phyloP scores from a whole-genome alignment of 768 basidiomycete genomes.

The Hirschioporus abietinus region DNA sequence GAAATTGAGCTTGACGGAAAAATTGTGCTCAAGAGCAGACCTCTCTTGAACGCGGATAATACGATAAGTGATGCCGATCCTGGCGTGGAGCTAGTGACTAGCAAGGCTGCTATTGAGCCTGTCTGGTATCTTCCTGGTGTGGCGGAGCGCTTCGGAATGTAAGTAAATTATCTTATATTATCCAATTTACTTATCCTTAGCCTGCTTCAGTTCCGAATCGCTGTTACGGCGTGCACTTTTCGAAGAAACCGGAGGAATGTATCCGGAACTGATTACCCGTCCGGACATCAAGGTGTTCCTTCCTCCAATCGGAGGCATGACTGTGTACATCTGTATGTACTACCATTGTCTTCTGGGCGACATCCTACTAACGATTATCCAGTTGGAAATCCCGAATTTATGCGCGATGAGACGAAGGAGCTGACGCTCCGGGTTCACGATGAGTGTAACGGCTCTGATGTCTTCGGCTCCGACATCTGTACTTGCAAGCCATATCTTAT shows the following conservation, averaged over 20 bases:
- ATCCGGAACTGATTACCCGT: constrained; percentile 91
- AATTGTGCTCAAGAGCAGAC: constrained; percentile 67
- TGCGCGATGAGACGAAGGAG: constrained; percentile 71
- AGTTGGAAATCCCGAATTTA: constrained; percentile 82
- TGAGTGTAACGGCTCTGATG: constrained; percentile 95
- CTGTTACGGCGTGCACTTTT: constrained; percentile 87
- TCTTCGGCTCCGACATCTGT: constrained; percentile 91
- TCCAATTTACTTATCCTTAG: not conserved
- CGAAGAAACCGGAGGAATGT: constrained; percentile 95
- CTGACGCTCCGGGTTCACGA: constrained; percentile 89
- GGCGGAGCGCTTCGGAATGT: constrained; percentile 92
- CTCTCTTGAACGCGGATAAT: constrained; percentile 60
- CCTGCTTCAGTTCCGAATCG: constrained; percentile 59
- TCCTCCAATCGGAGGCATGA: constrained; percentile 87
- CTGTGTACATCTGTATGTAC: constrained; percentile 82
- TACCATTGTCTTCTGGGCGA: not conserved
- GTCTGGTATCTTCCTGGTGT: constrained; percentile 96
- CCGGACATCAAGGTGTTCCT: constrained; percentile 95
- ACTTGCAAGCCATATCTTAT: constrained; percentile 91
- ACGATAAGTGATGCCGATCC: constrained; percentile 48
- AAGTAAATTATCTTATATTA: constrained; percentile 25
- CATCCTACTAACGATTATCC: constrained; percentile 5
- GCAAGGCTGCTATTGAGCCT: constrained; percentile 93
- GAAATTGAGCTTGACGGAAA: constrained; percentile 75
- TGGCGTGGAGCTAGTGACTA: constrained; percentile 84